Evolutionary conservation across 306 rosid species (phyloP).

Genomic region (Vachellia pachyceras): DNA sequence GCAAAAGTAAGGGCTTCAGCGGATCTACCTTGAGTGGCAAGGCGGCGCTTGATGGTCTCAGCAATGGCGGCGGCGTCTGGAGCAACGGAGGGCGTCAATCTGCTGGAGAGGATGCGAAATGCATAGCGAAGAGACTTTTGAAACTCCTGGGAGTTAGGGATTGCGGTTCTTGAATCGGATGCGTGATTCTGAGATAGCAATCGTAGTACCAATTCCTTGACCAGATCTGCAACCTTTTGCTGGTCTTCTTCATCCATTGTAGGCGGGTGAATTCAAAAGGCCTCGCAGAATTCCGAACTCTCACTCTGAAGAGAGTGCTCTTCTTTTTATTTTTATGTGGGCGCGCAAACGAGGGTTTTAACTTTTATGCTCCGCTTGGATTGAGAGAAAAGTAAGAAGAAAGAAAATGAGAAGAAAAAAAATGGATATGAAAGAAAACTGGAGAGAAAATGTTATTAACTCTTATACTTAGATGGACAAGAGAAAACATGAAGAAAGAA

Average conservation of each 20-base stretch:
- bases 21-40: slow-evolving; percentile 84
- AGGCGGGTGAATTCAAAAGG: neutral
- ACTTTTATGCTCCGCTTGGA: neutral
- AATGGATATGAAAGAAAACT: no score
- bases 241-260: slow-evolving; percentile 84
- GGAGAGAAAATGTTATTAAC: no score
- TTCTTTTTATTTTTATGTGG: neutral
- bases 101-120: slow-evolving; percentile 77
- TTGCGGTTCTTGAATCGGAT: slow-evolving; percentile 46
- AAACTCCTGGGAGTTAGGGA: slow-evolving; percentile 60
- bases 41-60: slow-evolving; percentile 84
- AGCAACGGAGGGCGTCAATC: slow-evolving; percentile 75
- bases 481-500: no score
- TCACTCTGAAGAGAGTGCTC: neutral
- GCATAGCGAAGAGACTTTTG: slow-evolving; percentile 80
- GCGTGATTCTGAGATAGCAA: slow-evolving; percentile 57
- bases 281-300: neutral
- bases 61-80: slow-evolving; percentile 91
- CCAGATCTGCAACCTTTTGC: slow-evolving; percentile 84
- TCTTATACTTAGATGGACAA: no score
- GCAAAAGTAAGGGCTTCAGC: slow-evolving; percentile 89
- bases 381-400: no score
- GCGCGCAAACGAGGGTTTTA: slow-evolving; percentile 33
- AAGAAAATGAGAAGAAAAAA: no score
- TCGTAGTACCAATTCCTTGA: slow-evolving; percentile 75